Percentiles rank a stretch among this genome's conserved stretches.
These are phyloP conservation scores for Chamaenerion angustifolium DNA, from an alignment of 345 rosid genomes.

Conservation along the genomic window DNA sequence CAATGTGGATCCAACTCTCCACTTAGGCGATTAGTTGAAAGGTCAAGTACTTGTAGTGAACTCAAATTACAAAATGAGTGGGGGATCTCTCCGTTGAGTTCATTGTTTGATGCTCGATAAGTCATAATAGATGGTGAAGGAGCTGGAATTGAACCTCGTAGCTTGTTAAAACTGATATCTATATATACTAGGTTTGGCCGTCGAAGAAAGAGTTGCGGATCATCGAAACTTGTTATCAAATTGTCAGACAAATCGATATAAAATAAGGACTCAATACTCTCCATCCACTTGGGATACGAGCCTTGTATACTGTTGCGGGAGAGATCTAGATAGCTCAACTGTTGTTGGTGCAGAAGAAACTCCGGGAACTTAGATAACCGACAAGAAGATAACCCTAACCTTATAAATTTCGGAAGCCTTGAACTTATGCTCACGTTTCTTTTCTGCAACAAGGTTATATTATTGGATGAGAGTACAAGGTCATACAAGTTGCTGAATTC, in stretches of 20 bases:
- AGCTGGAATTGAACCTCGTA: no score
- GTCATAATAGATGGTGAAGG: rapidly evolving
- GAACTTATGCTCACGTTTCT: neutral
- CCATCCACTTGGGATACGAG: conserved; percentile 11
- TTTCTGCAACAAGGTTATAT: neutral
- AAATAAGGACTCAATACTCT: neutral
- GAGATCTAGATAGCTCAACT: neutral
- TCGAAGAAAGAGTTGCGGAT: neutral
- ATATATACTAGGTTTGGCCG: neutral
- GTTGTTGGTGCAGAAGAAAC: conserved; percentile 9
- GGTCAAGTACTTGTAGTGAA: no score
- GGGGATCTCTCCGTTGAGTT: conserved; percentile 7
- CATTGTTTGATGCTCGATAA: conserved; percentile 14
- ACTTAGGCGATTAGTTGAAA: no score
- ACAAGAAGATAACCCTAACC: conserved; percentile 10
- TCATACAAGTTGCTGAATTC: neutral
- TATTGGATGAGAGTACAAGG: conserved; percentile 5
- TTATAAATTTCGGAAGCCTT: rapidly evolving
- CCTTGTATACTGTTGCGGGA: conserved; percentile 10
- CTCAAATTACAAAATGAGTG: no score
- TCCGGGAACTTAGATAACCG: no score
- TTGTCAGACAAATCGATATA: conserved; percentile 5
- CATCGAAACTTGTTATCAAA: conserved; percentile 8
- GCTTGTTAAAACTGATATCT: no score
- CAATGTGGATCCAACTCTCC: no score